These are phyloP conservation scores for Xylaria arbuscula DNA, from an alignment of 2,329 filamentous ascomycete genomes.

Conservation along the genomic window DNA sequence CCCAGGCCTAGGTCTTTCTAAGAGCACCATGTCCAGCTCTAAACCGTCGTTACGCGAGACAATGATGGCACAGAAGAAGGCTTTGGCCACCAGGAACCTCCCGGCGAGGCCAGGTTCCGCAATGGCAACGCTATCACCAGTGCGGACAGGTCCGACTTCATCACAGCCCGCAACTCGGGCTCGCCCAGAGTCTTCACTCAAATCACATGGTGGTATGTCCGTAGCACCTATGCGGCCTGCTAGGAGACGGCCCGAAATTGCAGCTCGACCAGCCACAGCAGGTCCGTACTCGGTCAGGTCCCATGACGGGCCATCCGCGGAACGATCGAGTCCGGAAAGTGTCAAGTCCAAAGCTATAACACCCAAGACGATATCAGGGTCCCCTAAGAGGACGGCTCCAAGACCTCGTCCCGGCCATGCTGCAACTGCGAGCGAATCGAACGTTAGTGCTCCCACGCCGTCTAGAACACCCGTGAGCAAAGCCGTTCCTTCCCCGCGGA, in stretches of 20 bases:
- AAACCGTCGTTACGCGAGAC: slow-evolving; percentile 81
- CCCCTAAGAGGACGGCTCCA: slow-evolving; percentile 63
- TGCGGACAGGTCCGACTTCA: slow-evolving; percentile 55
- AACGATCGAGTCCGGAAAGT: slow-evolving; percentile 61
- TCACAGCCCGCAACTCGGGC: slow-evolving; percentile 54
- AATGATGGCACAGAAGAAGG: slow-evolving; percentile 84
- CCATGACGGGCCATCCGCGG: slow-evolving; percentile 57
- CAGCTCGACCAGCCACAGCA: slow-evolving; percentile 70
- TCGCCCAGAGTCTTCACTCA: slow-evolving; percentile 56
- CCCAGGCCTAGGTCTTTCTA: slow-evolving; percentile 70
- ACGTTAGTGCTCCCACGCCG: slow-evolving; percentile 60
- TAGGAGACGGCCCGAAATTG: slow-evolving; percentile 67
- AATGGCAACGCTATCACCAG: slow-evolving; percentile 70
- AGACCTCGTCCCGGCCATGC: slow-evolving; percentile 61
- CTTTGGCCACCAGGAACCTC: slow-evolving; percentile 63
- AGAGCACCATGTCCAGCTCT: slow-evolving; percentile 67
- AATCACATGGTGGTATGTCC: slow-evolving; percentile 68
- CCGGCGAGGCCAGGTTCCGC: slow-evolving; percentile 70
- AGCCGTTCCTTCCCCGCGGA: slow-evolving; percentile 54
- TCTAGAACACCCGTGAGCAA: slow-evolving; percentile 51
- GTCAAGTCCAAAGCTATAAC: slow-evolving; percentile 60
- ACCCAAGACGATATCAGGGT: slow-evolving; percentile 63
- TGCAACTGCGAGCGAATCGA: slow-evolving; percentile 64
- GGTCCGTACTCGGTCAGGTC: slow-evolving; percentile 72
- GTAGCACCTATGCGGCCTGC: slow-evolving; percentile 72